Percentiles rank a stretch among this genome's conserved stretches.
Evolutionary conservation across 345 rosid species (phyloP).

Genomic region (Eucalyptus coolabah): DNA sequence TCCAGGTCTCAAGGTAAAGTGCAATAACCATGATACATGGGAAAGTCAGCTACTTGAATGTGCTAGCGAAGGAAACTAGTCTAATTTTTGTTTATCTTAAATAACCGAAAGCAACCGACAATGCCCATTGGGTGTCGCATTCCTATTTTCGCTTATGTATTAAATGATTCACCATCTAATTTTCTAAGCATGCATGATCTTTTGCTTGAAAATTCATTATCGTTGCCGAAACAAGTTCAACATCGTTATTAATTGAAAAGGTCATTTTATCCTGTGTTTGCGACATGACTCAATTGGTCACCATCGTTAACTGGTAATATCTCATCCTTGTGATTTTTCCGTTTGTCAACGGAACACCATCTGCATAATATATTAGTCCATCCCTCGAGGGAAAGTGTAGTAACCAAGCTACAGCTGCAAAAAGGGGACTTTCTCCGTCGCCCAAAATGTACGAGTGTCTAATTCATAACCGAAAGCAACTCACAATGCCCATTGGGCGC

Average conservation of each 20-base stretch:
- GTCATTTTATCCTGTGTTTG: not conserved
- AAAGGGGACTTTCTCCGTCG: not conserved
- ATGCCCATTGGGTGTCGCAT: not conserved
- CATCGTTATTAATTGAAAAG: not conserved
- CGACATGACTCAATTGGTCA: not conserved
- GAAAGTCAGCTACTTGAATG: not conserved
- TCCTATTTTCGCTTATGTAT: not conserved
- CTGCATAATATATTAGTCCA: not conserved
- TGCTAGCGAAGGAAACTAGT: not conserved
- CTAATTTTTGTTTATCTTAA: not conserved
- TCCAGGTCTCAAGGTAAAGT: not conserved
- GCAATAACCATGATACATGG: not conserved
- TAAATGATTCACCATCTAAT: not conserved
- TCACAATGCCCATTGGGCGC: not conserved
- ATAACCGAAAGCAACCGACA: not conserved
- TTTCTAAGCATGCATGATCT: not conserved
- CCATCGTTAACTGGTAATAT: not conserved
- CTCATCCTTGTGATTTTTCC: not conserved
- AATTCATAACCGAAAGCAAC: not conserved
- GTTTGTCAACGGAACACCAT: not conserved
- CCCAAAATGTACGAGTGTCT: not conserved
- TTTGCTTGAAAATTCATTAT: not conserved
- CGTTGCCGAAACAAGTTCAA: not conserved
- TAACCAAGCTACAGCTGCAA: not conserved
- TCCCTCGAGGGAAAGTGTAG: not conserved